Evolutionary conservation across 169 alveolate genomes (phyloP), one percentile per base, ranked within the genome.

Genomic region (Fabrea salina): DNA sequence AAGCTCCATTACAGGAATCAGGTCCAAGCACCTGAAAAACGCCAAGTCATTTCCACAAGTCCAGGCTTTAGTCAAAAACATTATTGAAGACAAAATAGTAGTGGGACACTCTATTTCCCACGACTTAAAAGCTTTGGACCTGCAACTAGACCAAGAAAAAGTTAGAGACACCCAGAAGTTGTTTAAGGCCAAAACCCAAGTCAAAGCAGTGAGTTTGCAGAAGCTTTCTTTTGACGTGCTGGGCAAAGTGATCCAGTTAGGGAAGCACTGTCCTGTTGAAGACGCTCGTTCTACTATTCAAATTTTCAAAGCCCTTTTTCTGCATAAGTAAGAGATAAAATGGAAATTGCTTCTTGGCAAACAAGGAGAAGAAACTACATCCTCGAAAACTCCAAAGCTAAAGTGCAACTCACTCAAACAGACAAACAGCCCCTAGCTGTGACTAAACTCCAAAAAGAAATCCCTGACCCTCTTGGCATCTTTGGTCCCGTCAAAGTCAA

Each of bases 1-100:
- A 33, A 78, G 86, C 27, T 59, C 53, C 53, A 66, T 74, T 70
- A 82, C 85, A 11, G 92, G 92, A 39, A 75, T 86, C 7, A 84
- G 71, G 25, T 74, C 80, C 13, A 81, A 80, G 19, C 75, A 54
- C 54, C 53, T 79, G 19, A 82, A 61, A 40, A 75, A 74, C 47
- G 92, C 80, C 3, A 83, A 80, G 41, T 51, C 83, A 13, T 77
- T 84, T 16, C 13, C 47, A 22, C 66, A 82, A 35, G 83, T 76
- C 13, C 70, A 80, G 44, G 32, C 68, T 16, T n/a, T 22, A 33
- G 85, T 76, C 3, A 76, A 30, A 35, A 44, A 44, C 1, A 67
- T 70, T 51, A 8, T 67, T 7, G 49, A 54, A 32, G 47, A 68
- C 27, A 67, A 61, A 61, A 47, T 79, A 3, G 71, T 79, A 27